A percentile compares a stretch with the other conserved stretches of the same genome.
Evolutionary conservation across 208 protist species (phyloP).

Genomic region (Sergeia podlipaevii): DNA sequence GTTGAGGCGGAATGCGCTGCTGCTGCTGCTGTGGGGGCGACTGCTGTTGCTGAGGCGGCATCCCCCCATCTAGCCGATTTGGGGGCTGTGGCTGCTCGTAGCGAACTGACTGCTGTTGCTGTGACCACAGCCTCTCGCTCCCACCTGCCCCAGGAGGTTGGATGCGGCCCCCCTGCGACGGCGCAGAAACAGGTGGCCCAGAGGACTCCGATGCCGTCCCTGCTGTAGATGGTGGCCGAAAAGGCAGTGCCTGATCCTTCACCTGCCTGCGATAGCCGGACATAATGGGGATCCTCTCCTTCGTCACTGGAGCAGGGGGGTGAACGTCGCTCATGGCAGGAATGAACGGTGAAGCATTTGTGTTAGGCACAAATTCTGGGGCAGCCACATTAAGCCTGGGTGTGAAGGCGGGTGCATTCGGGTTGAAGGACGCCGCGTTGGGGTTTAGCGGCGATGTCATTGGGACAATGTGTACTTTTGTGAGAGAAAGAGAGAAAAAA

Average conservation of each 20-base stretch:
- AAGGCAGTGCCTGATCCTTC: too few species aligned
- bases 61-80: background rate
- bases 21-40: background rate
- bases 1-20: conserved; percentile 11
- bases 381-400: background rate
- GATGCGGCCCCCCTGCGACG: too few species aligned
- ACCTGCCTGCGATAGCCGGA: too few species aligned
- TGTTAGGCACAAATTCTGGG: conserved; percentile 13
- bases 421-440: conserved; percentile 60
- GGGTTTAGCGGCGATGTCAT: conserved; percentile 39
- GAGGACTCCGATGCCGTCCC: too few species aligned
- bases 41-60: conserved; percentile 5
- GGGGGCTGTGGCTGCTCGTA: background rate
- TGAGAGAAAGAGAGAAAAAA: background rate
- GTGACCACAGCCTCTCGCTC: too few species aligned
- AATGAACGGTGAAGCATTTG: conserved; percentile 17
- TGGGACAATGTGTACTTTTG: conserved; percentile 2
- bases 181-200: too few species aligned
- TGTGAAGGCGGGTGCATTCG: conserved; percentile 24
- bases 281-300: too few species aligned
- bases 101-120: too few species aligned
- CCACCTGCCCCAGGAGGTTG: too few species aligned
- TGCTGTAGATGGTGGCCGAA: too few species aligned
- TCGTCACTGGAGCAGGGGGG: too few species aligned
- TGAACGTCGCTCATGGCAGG: too few species aligned